Evolutionary conservation across 495 filamentous ascomycete species (phyloP).

Genomic region (Achaetomiella virescens): DNA sequence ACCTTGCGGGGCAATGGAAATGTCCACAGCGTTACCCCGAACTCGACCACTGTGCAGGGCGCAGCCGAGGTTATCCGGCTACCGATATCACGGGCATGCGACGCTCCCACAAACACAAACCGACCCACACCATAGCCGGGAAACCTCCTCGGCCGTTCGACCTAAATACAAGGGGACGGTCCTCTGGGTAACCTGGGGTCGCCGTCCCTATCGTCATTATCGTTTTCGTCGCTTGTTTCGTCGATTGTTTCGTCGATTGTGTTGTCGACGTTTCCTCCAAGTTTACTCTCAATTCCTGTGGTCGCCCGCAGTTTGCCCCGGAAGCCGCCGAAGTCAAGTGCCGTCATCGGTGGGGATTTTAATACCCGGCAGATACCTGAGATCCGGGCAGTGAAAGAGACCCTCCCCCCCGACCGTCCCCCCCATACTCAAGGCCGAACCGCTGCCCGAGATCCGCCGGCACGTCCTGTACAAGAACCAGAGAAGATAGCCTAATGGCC

Average conservation of each 20-base stretch:
- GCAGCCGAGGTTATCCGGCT: conserved; percentile 20
- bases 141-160: background rate
- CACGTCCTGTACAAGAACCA: background rate
- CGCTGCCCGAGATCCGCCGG: background rate
- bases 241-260: background rate
- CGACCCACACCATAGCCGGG: conserved; percentile 2
- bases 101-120: background rate
- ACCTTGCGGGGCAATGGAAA: conserved; percentile 11
- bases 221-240: background rate
- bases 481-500: conserved; percentile 51
- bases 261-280: background rate
- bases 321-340: conserved; percentile 8
- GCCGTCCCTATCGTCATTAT: conserved; percentile 9
- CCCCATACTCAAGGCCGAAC: background rate
- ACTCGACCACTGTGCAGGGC: conserved; percentile 1
- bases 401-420: background rate
- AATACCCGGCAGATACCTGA: conserved; percentile 8
- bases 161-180: background rate
- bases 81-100: conserved; percentile 17
- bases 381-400: background rate
- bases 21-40: conserved; percentile 8
- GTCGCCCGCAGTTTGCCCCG: background rate
- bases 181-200: background rate
- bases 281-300: background rate
- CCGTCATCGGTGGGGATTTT: conserved; percentile 14